These are phyloP conservation scores for Podosphaera fusca DNA, from an alignment of 2,329 filamentous ascomycete species.

Conservation along the genomic window DNA sequence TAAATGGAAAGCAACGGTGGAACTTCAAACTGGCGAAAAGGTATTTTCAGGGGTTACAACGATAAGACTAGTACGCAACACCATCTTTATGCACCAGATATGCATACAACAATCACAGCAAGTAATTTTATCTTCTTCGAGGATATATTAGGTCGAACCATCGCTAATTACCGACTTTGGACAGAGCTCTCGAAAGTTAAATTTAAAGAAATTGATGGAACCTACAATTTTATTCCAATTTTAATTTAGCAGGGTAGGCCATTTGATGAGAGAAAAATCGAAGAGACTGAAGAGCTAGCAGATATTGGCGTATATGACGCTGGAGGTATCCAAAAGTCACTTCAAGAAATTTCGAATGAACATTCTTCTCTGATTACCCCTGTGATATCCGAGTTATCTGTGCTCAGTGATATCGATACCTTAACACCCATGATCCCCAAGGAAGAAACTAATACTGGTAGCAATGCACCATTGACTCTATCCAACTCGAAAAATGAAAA, in stretches of 20 bases:
- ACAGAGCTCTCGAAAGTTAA: neutral
- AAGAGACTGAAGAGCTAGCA: neutral
- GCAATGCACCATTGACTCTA: too few species aligned
- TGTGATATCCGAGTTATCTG: too few species aligned
- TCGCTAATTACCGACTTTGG: neutral
- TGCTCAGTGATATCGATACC: too few species aligned
- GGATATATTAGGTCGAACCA: neutral
- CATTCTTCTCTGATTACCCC: too few species aligned
- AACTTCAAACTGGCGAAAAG: neutral
- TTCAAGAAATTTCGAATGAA: too few species aligned
- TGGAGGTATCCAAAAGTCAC: too few species aligned
- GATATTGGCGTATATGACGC: neutral
- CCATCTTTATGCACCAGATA: neutral
- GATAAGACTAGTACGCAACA: neutral
- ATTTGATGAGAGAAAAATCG: neutral
- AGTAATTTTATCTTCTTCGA: neutral
- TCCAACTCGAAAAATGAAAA: too few species aligned
- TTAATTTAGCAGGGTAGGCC: neutral
- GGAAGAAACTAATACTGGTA: too few species aligned
- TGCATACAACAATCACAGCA: neutral
- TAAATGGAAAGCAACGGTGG: neutral
- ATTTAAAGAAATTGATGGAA: neutral
- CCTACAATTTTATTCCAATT: neutral
- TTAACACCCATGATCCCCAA: too few species aligned
- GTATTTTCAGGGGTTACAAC: neutral